A percentile compares a stretch with the other conserved stretches of the same genome.
Evolutionary conservation across 257 asterid species (phyloP).

Genomic region (Salvia rosmarinus): DNA sequence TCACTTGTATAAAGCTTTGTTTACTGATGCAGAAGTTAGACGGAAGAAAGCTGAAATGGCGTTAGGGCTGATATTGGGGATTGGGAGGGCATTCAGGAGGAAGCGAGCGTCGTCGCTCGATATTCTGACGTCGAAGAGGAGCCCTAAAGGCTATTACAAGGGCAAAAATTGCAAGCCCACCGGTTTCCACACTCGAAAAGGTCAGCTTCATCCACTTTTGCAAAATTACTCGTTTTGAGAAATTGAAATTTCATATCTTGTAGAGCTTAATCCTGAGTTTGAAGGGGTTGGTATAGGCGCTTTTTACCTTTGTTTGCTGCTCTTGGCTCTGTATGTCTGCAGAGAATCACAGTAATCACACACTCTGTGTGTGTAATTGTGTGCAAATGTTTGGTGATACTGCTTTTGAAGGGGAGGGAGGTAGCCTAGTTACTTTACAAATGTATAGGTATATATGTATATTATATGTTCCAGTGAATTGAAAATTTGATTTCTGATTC

Average conservation of each 20-base stretch:
- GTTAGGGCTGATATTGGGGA: constrained; percentile 69
- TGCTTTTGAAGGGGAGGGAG: neutral
- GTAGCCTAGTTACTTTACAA: neutral
- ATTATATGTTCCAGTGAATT: no score
- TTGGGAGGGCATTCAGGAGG: constrained; percentile 72
- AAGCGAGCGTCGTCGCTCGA: constrained; percentile 81
- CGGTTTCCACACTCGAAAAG: constrained; percentile 96
- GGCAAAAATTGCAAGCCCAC: constrained; percentile 92
- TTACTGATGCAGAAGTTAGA: neutral
- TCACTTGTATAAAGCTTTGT: neutral
- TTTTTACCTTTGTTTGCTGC: neutral
- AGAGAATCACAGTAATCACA: neutral
- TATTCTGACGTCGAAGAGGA: constrained; percentile 70
- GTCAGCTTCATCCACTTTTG: constrained; percentile 22
- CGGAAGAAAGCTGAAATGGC: constrained; percentile 49
- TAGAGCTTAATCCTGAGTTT: neutral
- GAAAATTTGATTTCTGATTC: neutral
- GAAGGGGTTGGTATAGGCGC: neutral
- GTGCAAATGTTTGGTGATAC: neutral
- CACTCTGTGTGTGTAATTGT: neutral
- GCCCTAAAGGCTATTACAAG: constrained; percentile 78
- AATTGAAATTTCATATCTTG: neutral
- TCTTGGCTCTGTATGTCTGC: neutral
- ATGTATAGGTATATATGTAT: no score
- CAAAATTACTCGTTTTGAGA: neutral